Base-by-base conservation (phyloP, 805 yeast genomes). In the Starmerella bombicola region DNA sequence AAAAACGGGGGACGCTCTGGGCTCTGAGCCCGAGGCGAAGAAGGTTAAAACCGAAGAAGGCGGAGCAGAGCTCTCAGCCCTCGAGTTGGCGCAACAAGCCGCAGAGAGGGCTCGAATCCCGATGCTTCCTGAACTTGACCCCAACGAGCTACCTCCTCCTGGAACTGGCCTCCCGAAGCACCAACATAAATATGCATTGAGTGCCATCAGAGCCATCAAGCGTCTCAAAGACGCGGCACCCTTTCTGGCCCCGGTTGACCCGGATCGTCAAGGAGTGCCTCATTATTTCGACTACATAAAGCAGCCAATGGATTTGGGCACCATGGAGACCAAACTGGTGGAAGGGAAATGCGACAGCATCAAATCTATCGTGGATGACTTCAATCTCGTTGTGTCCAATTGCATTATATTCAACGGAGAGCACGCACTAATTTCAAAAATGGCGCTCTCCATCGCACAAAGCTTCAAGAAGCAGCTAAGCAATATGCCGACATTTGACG, bases 201-300 rank as follows among this genome's bases (percentile, higher is more conserved):
- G 82, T 47, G 73, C 86, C 2, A 69, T 91, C 37, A 82, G 86
- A 54, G 86, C 93, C 10, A 78, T 91, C 47, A 84, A 81, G 59
- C 68, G 97, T 47, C 70, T 88, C 55, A 83, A 85, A 60, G 98
- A 91, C 62, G 93, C 97, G 1, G 74, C 69, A 13, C 97, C 97
- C 2, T 91, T 91, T 57, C 57, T 83, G 33, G 73, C 67, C 38
- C 98, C 98, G 0, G 98, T 91, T 17, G 97, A 91, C 59, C 80
- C 73, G 3, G 78, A 80, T 36, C 84, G 82, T 57, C 72, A 84
- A 46, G 84, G 86, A 55, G 81, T 91, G 41, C 98, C 98, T 3
- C 75, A 80, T 48, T 91, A 91, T 60, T 83, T 78, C 60, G 85
- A 84, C 53, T 76, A 73, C 55, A 76, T 91, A 54, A 69, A 73